Evolutionary conservation across 2,329 filamentous ascomycete genomes (phyloP).

Genomic region (Colletotrichum sp.): DNA sequence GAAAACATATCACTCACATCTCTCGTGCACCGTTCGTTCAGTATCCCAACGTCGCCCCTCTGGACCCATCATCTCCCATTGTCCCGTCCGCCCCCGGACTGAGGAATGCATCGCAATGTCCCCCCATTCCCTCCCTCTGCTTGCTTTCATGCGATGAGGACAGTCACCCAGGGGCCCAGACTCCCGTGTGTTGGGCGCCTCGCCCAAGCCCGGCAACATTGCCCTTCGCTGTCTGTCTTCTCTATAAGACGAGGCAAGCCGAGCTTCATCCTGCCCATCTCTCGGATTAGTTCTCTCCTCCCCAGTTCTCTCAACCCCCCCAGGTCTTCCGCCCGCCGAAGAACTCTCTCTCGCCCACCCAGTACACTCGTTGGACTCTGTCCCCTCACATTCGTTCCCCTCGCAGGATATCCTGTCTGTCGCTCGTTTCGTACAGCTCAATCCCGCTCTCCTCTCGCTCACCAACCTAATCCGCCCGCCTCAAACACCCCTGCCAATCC

Average conservation of each 20-base stretch:
- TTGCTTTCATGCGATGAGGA: background rate
- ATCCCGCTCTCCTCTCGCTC: background rate
- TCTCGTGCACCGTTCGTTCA: background rate
- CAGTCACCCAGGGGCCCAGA: background rate
- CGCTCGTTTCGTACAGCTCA: slow-evolving; percentile 6
- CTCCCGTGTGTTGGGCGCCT: background rate
- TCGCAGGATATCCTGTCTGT: background rate
- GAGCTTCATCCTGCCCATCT: background rate
- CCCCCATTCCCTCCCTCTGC: slow-evolving; percentile 17
- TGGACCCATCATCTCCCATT: background rate
- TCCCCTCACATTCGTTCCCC: slow-evolving; percentile 8
- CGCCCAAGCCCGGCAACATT: background rate
- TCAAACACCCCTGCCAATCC: background rate
- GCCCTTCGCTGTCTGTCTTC: background rate
- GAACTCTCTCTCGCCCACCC: background rate
- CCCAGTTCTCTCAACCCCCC: background rate
- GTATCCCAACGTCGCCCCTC: background rate
- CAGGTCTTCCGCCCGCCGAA: background rate
- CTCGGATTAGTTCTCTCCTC: background rate
- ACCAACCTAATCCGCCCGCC: background rate
- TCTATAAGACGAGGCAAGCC: slow-evolving; percentile 1
- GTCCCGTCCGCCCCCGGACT: background rate
- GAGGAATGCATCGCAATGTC: slow-evolving; percentile 24
- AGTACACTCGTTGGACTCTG: slow-evolving; percentile 2
- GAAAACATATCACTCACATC: background rate